Evolutionary conservation across 2,329 filamentous ascomycete species (phyloP).

Genomic region (Sclerotinia subarctica): DNA sequence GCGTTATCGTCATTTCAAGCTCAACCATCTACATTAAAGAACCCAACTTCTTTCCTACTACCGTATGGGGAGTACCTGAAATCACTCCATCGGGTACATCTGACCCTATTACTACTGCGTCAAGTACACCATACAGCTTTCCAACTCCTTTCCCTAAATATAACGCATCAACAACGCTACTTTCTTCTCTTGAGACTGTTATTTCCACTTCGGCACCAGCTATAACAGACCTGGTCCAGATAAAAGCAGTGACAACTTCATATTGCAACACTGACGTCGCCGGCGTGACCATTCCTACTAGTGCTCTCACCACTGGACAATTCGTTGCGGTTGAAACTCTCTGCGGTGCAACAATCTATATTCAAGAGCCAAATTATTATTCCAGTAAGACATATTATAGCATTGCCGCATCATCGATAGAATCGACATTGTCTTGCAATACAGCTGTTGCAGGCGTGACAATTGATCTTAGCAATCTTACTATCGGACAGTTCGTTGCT

Average conservation of each 20-base stretch:
- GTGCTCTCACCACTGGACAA: neutral
- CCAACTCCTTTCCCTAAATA: neutral
- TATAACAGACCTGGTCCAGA: neutral
- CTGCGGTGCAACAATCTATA: neutral
- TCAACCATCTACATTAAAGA: conserved; percentile 8
- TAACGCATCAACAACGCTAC: neutral
- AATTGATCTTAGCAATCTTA: neutral
- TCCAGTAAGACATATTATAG: neutral
- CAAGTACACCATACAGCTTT: neutral
- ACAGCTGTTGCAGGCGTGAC: neutral
- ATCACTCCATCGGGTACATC: neutral
- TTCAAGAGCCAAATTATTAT: neutral
- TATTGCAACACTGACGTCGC: neutral
- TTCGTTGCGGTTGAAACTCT: neutral
- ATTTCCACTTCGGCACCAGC: neutral
- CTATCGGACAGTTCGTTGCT: neutral
- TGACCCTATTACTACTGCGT: neutral
- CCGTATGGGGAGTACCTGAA: neutral
- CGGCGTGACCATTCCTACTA: neutral
- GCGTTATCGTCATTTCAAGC: neutral
- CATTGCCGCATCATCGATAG: neutral
- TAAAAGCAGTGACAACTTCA: neutral
- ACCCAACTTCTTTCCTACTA: conserved; percentile 3
- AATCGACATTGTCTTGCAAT: neutral
- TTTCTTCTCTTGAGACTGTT: neutral